Evolutionary conservation across 768 basidiomycete genomes (phyloP).

Genomic region (Lentinula raphanica): DNA sequence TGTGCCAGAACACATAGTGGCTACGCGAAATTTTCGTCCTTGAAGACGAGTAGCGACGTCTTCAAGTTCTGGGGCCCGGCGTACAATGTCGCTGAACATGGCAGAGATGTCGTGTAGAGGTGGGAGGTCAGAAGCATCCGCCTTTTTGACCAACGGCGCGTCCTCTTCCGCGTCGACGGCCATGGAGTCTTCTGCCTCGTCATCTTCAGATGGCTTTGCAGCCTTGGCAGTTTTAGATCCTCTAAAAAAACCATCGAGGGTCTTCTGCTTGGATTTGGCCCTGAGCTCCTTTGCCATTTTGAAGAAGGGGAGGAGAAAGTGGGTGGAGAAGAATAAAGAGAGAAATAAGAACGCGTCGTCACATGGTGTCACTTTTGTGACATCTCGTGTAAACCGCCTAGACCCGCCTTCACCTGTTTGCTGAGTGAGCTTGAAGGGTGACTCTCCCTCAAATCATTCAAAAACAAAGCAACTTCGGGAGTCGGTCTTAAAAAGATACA

Average conservation of each 20-base stretch:
- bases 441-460: no score
- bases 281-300: constrained; percentile 51
- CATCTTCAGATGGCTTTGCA: constrained; percentile 27
- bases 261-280: constrained; percentile 43
- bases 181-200: constrained; percentile 21
- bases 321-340: neutral
- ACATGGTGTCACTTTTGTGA: neutral
- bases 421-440: neutral
- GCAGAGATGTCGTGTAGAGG: constrained; percentile 63
- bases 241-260: constrained; percentile 51
- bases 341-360: neutral
- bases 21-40: constrained; percentile 85
- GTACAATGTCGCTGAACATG: constrained; percentile 50
- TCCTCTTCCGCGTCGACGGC: constrained; percentile 34
- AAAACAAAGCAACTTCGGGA: no score
- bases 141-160: constrained; percentile 26
- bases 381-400: neutral
- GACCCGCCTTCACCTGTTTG: neutral
- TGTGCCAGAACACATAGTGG: constrained; percentile 97
- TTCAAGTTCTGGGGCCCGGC: constrained; percentile 52
- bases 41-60: constrained; percentile 58
- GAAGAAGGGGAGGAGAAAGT: constrained; percentile 11
- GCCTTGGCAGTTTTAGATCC: constrained; percentile 25
- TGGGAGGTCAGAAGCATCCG: constrained; percentile 62
- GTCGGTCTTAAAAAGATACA: no score